phyloP scores from a whole-genome alignment of 2,329 filamentous ascomycete species.

The Cercospora zeina region DNA sequence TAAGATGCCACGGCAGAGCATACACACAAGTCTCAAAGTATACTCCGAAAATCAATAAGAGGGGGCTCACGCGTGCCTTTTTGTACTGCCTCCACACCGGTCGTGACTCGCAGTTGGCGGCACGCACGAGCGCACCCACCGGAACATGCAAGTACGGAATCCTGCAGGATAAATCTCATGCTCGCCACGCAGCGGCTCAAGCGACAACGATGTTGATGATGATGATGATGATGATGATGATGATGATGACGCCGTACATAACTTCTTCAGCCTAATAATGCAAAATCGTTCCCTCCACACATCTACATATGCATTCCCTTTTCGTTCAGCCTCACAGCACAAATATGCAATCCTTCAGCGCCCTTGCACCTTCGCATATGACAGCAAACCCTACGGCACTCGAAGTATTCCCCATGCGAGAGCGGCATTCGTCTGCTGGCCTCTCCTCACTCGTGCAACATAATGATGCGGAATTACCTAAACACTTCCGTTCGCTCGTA shows the following conservation, averaged over 20 bases:
- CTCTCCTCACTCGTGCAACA: background rate
- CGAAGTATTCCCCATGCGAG: background rate
- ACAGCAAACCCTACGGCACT: background rate
- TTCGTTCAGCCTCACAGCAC: background rate
- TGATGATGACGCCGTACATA: background rate
- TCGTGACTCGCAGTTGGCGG: background rate
- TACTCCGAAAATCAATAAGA: slow-evolving; percentile 4
- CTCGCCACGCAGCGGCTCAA: background rate
- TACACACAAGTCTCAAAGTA: background rate
- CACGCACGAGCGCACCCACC: background rate
- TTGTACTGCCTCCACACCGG: slow-evolving; percentile 3
- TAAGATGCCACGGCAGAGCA: background rate
- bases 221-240: no score
- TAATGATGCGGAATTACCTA: background rate
- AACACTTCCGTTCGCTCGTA: background rate
- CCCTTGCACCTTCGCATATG: background rate
- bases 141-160: background rate
- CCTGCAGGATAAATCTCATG: background rate
- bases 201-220: background rate
- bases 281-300: background rate
- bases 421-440: background rate
- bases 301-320: background rate
- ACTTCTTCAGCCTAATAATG: background rate
- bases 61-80: slow-evolving; percentile 13
- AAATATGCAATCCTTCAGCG: background rate